These are phyloP conservation scores for Nicotiana attenuata DNA, from an alignment of 257 asterid genomes.

Conservation along the genomic window DNA sequence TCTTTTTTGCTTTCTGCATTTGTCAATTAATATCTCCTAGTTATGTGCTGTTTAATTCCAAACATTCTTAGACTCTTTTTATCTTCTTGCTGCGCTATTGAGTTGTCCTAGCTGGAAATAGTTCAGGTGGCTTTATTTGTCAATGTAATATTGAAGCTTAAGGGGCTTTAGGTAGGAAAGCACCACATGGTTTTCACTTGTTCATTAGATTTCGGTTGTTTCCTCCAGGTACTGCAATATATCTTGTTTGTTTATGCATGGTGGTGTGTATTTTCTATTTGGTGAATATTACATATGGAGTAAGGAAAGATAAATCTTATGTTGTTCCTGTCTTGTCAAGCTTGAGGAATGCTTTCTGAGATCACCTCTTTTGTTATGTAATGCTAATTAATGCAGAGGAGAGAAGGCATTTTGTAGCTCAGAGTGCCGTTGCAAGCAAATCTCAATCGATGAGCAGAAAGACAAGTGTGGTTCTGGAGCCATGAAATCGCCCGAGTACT, in stretches of 20 bases:
- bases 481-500: conserved; percentile 33
- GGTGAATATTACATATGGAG: not conserved
- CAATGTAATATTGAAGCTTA: not conserved
- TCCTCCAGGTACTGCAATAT: not conserved
- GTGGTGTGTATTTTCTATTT: not conserved
- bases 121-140: not conserved
- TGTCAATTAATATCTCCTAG: not conserved
- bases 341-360: not conserved
- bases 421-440: conserved; percentile 50
- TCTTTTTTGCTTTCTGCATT: not conserved
- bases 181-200: not conserved
- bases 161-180: not conserved
- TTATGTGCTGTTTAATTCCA: not conserved
- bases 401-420: conserved; percentile 56
- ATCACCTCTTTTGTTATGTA: not conserved
- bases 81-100: not conserved
- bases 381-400: conserved; percentile 39
- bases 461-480: conserved; percentile 39
- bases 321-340: not conserved
- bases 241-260: not conserved
- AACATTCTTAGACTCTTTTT: not conserved
- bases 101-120: not conserved
- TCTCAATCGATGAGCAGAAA: conserved; percentile 39
- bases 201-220: not conserved
- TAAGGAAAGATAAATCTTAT: too few species aligned